phyloP scores from a whole-genome alignment of 2,329 filamentous ascomycete genomes.

The Ceratocystis harringtonii region DNA sequence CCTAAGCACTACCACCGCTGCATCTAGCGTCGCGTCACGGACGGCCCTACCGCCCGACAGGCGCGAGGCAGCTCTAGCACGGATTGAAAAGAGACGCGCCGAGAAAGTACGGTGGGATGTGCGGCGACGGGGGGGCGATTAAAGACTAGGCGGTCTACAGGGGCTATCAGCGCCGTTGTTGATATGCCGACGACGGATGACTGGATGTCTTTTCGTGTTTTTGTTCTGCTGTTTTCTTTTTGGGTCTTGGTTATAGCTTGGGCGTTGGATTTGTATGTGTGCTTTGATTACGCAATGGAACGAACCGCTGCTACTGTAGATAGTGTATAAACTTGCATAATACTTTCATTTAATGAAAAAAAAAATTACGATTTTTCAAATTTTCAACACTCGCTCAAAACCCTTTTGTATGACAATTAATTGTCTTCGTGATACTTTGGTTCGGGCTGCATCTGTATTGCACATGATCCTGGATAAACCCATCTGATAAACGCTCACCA shows the following conservation, averaged over 20 bases:
- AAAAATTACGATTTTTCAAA: too few species aligned
- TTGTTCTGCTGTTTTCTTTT: constrained; percentile 10
- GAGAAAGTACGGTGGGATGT: constrained; percentile 31
- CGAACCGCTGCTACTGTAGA: background rate
- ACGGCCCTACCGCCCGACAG: constrained; percentile 34
- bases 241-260: background rate
- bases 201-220: constrained; percentile 5
- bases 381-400: too few species aligned
- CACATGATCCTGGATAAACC: too few species aligned
- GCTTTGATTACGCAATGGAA: background rate
- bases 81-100: constrained; percentile 39
- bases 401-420: too few species aligned
- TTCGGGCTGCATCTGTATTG: too few species aligned
- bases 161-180: too few species aligned
- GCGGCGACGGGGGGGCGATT: constrained; percentile 35
- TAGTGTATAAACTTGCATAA: background rate
- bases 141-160: constrained; percentile 18
- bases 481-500: too few species aligned
- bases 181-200: too few species aligned
- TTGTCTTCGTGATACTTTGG: too few species aligned
- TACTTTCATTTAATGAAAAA: too few species aligned
- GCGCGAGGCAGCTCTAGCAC: constrained; percentile 38
- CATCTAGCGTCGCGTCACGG: constrained; percentile 16
- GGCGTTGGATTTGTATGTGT: constrained; percentile 9
- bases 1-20: background rate